Percentiles rank a stretch among this genome's conserved stretches.
phyloP scores from a whole-genome alignment of 768 basidiomycete species.

The Rhizopogon salebrosus region DNA sequence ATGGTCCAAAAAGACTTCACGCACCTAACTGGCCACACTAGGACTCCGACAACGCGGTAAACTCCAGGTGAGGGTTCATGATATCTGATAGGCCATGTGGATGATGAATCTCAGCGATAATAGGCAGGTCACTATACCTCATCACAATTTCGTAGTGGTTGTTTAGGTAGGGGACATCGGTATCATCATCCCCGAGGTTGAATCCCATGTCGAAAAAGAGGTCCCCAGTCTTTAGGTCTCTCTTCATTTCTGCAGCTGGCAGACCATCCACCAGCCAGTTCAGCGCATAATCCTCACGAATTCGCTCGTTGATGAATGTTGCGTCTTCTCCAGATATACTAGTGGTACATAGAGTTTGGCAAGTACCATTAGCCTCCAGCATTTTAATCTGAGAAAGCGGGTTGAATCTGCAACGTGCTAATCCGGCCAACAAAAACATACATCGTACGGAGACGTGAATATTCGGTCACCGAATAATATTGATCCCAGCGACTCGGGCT shows the following conservation, averaged over 20 bases:
- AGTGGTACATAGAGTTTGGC: constrained; percentile 65
- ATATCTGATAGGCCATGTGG: constrained; percentile 48
- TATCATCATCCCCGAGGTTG: constrained; percentile 78
- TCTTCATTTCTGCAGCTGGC: constrained; percentile 90
- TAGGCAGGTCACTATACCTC: constrained; percentile 37
- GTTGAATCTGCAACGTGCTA: constrained; percentile 6
- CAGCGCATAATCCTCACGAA: constrained; percentile 86
- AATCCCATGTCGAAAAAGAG: constrained; percentile 92
- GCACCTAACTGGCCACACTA: constrained; percentile 70
- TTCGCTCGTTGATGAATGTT: constrained; percentile 87
- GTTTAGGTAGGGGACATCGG: constrained; percentile 66
- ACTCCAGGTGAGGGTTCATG: constrained; percentile 64
- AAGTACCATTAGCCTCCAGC: constrained; percentile 71
- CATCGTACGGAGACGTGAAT: constrained; percentile 85
- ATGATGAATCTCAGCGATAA: not conserved
- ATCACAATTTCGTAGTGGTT: constrained; percentile 91
- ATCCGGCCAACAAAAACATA: constrained; percentile 30
- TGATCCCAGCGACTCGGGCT: constrained; percentile 84
- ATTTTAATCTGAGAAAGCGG: constrained; percentile 62
- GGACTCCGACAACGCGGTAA: constrained; percentile 88
- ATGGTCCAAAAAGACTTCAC: not conserved
- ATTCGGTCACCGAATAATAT: constrained; percentile 97
- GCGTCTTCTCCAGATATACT: constrained; percentile 66
- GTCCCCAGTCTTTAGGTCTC: constrained; percentile 73
- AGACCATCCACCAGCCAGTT: constrained; percentile 96